These are phyloP conservation scores for Hypomyces perniciosus DNA, from an alignment of 2,329 filamentous ascomycete genomes.

Conservation along the genomic window DNA sequence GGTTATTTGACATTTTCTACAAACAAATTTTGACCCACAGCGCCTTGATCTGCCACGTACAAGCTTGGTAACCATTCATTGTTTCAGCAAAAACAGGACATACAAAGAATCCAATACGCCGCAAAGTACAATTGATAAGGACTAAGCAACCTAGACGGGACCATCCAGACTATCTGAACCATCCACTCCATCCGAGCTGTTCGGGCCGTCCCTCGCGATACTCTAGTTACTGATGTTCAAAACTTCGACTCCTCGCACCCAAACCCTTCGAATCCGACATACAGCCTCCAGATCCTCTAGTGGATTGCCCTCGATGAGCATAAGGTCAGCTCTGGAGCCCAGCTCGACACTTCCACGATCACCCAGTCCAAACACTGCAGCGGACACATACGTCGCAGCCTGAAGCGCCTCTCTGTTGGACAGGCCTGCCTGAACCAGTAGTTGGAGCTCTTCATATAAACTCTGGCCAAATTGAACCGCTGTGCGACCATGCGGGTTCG, in stretches of 20 bases:
- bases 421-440: constrained; percentile 18
- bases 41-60: too few relatives aligned
- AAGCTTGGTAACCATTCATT: too few relatives aligned
- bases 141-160: too few relatives aligned
- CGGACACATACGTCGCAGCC: constrained; percentile 17
- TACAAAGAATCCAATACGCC: too few relatives aligned
- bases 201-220: too few relatives aligned
- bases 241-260: constrained; percentile 22
- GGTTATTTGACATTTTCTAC: too few relatives aligned
- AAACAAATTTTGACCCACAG: too few relatives aligned
- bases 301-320: constrained; percentile 26
- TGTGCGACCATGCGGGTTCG: constrained; percentile 15
- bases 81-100: too few relatives aligned
- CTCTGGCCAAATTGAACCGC: constrained; percentile 16
- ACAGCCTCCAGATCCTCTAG: constrained; percentile 22
- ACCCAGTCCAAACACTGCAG: constrained; percentile 17
- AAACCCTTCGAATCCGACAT: constrained; percentile 20
- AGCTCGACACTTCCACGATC: constrained; percentile 21
- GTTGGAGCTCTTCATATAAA: constrained; percentile 18
- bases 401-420: constrained; percentile 16
- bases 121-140: too few relatives aligned
- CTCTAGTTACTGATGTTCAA: too few relatives aligned
- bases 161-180: too few relatives aligned
- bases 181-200: too few relatives aligned
- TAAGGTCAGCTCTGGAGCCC: constrained; percentile 24